Evolutionary conservation across 2,329 filamentous ascomycete species (phyloP).

Genomic region (Aulographum hederae): DNA sequence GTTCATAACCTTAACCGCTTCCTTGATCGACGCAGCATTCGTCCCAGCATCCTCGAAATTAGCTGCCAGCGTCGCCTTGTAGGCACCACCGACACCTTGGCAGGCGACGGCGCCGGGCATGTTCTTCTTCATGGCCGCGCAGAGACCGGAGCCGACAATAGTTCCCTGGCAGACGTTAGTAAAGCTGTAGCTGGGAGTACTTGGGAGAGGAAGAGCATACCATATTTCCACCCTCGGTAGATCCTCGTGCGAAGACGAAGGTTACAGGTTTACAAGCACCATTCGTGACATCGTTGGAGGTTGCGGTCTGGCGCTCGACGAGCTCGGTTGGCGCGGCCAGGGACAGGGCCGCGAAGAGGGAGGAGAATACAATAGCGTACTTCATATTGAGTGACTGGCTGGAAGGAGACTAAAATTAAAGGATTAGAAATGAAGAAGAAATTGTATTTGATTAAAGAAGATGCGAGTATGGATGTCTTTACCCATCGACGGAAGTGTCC

Average conservation of each 20-base stretch:
- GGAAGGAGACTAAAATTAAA: no score
- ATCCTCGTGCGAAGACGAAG: slow-evolving; percentile 23
- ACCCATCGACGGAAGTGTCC: no score
- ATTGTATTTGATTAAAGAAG: no score
- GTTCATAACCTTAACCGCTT: slow-evolving; percentile 2
- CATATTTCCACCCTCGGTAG: slow-evolving; percentile 21
- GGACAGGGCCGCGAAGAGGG: neutral
- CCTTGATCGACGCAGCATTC: slow-evolving; percentile 1
- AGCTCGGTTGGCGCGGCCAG: neutral
- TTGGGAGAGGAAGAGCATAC: no score
- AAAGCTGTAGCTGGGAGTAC: no score
- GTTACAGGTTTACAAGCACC: slow-evolving; percentile 19
- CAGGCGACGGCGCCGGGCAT: neutral
- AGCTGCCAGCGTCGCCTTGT: neutral
- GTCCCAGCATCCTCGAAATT: neutral
- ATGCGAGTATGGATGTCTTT: no score
- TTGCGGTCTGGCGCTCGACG: slow-evolving; percentile 2
- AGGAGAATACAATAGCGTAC: no score
- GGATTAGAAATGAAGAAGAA: no score
- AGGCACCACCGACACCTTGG: neutral
- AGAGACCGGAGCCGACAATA: neutral
- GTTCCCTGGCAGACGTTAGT: no score
- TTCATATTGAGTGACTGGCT: no score
- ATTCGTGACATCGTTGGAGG: slow-evolving; percentile 18
- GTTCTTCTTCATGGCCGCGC: neutral